Conservation (phyloP, 805 yeast genomes). For the Phaffomyces thermotolerans region DNA sequence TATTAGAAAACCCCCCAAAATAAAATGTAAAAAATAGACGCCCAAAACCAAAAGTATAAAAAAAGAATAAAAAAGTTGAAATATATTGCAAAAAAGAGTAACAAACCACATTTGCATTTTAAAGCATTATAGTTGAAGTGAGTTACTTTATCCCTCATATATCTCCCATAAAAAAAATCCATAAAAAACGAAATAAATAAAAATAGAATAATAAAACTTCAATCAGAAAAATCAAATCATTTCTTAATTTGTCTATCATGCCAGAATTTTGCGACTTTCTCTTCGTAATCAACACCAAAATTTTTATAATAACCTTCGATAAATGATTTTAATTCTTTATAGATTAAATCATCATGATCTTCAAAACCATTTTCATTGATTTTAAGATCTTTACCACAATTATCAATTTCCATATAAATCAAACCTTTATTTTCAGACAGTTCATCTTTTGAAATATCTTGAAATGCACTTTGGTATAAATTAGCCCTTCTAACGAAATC, state of each 20-base stretch:
- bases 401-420: conserved; percentile 15
- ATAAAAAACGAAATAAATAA: not conserved
- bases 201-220: no score
- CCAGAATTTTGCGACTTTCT: conserved; percentile 23
- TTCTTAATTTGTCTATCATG: not conserved
- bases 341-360: conserved; percentile 12
- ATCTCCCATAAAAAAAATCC: not conserved
- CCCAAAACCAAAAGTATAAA: no score
- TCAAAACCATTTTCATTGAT: conserved; percentile 19
- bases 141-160: not conserved
- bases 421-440: conserved; percentile 11
- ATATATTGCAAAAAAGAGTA: no score
- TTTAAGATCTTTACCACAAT: conserved; percentile 19
- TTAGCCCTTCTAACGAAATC: conserved; percentile 55
- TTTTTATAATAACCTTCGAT: conserved; percentile 26
- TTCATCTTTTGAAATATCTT: conserved; percentile 31
- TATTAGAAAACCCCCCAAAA: no score
- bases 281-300: conserved; percentile 27
- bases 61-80: no score
- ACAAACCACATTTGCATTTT: no score
- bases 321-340: conserved; percentile 24
- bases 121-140: no score
- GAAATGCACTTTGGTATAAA: conserved; percentile 39
- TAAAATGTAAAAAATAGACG: no score
- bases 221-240: no score